These are phyloP conservation scores for Suhomyces sp. DNA, from an alignment of 805 yeast species.

Conservation along the genomic window DNA sequence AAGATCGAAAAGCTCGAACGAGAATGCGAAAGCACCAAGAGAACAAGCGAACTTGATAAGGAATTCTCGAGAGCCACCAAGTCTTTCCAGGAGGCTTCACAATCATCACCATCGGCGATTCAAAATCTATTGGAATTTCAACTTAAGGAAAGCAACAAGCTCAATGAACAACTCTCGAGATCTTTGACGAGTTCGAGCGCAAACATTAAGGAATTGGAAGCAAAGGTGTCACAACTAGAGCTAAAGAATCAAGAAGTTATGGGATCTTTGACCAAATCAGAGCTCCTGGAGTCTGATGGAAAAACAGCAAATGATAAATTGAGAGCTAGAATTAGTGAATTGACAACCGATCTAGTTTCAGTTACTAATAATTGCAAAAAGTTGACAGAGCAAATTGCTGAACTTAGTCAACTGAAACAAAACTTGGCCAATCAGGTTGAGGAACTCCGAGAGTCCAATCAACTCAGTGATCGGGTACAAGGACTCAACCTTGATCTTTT, in stretches of 20 bases:
- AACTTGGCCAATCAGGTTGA: not conserved
- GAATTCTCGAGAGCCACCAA: not conserved
- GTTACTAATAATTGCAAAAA: constrained; percentile 28
- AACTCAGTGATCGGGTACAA: constrained; percentile 5
- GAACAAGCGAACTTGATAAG: constrained; percentile 1
- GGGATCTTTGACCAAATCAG: constrained; percentile 6
- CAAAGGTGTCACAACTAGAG: constrained; percentile 16
- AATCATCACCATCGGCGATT: constrained; percentile 13
- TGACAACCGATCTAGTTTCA: constrained; percentile 30
- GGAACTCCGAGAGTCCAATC: not conserved
- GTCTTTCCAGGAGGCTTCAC: not conserved
- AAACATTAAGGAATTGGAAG: constrained; percentile 18
- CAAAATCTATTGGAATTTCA: constrained; percentile 31
- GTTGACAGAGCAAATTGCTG: constrained; percentile 27
- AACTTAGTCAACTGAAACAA: constrained; percentile 9
- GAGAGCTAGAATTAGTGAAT: constrained; percentile 23
- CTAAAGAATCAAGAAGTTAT: constrained; percentile 27
- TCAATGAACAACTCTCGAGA: constrained; percentile 21
- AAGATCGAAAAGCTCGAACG: constrained; percentile 20
- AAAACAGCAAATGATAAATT: constrained; percentile 27
- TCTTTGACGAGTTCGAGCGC: constrained; percentile 16
- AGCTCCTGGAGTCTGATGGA: constrained; percentile 1
- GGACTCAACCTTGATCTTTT: constrained; percentile 8
- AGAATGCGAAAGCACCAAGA: constrained; percentile 4
- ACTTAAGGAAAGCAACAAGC: constrained; percentile 28